These are phyloP conservation scores for Climacium dendroides DNA, from an alignment of 225 moss, liverwort and hornwort species.

Conservation along the genomic window DNA sequence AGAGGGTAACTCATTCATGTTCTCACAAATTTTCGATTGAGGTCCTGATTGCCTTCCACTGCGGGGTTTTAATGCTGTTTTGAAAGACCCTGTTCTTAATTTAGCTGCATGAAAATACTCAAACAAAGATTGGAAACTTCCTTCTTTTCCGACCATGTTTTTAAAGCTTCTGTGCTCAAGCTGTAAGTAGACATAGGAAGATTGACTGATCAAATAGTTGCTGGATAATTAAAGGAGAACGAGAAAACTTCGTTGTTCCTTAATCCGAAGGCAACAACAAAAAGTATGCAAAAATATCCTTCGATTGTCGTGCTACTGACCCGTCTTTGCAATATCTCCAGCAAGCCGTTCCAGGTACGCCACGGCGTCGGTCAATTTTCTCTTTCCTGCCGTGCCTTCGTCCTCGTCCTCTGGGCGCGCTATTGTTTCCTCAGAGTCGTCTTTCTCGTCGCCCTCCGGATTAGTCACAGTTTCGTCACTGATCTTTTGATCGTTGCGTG, in stretches of 20 bases:
- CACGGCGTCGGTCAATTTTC: slow-evolving; percentile 13
- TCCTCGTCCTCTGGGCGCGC: background rate
- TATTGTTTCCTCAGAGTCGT: background rate
- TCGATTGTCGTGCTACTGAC: background rate
- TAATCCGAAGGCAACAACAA: background rate
- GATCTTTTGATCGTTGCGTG: background rate
- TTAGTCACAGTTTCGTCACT: background rate
- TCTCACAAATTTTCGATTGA: background rate
- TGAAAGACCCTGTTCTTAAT: background rate
- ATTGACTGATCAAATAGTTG: background rate
- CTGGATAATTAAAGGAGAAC: background rate
- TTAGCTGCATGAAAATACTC: background rate
- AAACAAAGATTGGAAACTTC: background rate
- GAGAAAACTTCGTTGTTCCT: background rate
- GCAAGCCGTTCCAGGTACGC: slow-evolving; percentile 19
- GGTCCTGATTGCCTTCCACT: background rate
- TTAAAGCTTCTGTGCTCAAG: background rate
- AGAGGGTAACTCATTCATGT: background rate
- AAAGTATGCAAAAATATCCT: background rate
- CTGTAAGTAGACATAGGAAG: background rate
- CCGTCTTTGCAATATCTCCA: slow-evolving; percentile 7
- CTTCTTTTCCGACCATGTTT: too few species aligned
- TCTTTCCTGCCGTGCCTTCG: background rate
- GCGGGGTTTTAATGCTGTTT: too few species aligned
- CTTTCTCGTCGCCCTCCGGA: background rate